phyloP scores from a whole-genome alignment of 1,284 basidiomycete genomes.

The Pseudozyma pruni region DNA sequence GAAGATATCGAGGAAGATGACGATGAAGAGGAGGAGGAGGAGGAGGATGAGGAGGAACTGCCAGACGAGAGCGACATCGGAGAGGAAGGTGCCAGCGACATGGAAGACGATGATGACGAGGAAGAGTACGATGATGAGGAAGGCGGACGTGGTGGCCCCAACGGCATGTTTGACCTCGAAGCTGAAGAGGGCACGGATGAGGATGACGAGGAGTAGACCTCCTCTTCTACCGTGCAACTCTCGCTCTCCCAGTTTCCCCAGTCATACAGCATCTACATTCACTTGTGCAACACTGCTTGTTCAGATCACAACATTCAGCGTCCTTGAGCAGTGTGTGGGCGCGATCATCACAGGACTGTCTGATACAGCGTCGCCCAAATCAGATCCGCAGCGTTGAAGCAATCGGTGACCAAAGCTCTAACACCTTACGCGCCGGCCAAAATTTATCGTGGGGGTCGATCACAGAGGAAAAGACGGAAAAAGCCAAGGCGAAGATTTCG shows the following conservation, averaged over 20 bases:
- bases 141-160: slow-evolving; percentile 31
- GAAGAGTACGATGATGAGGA: slow-evolving; percentile 53
- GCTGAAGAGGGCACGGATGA: slow-evolving; percentile 50
- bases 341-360: no score
- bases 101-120: slow-evolving; percentile 49
- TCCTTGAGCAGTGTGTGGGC: no score
- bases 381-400: no score
- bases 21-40: slow-evolving; percentile 34
- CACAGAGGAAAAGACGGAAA: no score
- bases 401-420: no score
- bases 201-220: slow-evolving; percentile 34
- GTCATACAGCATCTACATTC: neutral
- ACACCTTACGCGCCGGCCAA: no score
- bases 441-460: no score
- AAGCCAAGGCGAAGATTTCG: no score
- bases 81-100: slow-evolving; percentile 42
- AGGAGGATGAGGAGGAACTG: slow-evolving; percentile 37
- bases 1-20: slow-evolving; percentile 27
- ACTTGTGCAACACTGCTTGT: neutral
- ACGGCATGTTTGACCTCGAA: slow-evolving; percentile 51
- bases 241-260: neutral
- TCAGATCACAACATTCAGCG: no score
- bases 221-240: no score
- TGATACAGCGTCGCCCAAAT: no score
- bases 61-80: slow-evolving; percentile 50